Conservation (phyloP, 1,139 yeast species). For the Suhomyces panamericanus region DNA sequence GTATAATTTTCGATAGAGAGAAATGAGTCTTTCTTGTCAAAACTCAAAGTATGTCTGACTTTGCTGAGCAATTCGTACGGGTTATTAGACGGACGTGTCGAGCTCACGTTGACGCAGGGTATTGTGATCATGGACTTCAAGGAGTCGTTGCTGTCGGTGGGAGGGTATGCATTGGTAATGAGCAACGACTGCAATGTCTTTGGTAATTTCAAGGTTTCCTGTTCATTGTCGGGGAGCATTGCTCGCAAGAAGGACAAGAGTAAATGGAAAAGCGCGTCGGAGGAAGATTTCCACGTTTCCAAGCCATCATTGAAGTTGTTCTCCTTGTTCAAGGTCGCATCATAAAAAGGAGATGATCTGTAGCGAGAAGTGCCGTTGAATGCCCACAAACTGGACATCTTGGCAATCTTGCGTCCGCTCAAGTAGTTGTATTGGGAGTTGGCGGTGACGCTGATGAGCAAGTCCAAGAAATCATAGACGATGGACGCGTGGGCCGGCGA, state of each 20-base stretch:
- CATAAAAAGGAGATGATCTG: conserved; percentile 37
- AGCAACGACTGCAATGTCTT: conserved; percentile 61
- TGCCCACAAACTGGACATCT: conserved; percentile 90
- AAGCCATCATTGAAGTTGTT: conserved; percentile 67
- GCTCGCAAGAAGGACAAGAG: conserved; percentile 76
- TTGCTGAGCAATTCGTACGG: conserved; percentile 51
- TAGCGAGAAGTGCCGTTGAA: conserved; percentile 45
- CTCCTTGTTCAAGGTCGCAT: conserved; percentile 41
- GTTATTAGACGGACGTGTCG: conserved; percentile 57
- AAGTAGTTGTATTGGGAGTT: conserved; percentile 77
- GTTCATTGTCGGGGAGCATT: conserved; percentile 67
- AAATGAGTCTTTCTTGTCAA: conserved; percentile 69
- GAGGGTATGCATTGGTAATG: conserved; percentile 66
- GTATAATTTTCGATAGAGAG: conserved; percentile 79
- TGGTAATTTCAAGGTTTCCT: conserved; percentile 59
- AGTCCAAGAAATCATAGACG: conserved; percentile 81
- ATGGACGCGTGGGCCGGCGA: conserved; percentile 89
- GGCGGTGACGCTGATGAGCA: conserved; percentile 77
- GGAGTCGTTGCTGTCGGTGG: conserved; percentile 42
- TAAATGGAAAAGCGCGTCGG: conserved; percentile 84
- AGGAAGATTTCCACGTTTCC: conserved; percentile 74
- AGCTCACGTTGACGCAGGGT: conserved; percentile 64
- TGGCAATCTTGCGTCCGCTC: conserved; percentile 76
- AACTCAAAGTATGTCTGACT: conserved; percentile 63
- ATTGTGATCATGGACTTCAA: conserved; percentile 43